Conservation (phyloP, 768 basidiomycete species). For the Psilocybe sp. region DNA sequence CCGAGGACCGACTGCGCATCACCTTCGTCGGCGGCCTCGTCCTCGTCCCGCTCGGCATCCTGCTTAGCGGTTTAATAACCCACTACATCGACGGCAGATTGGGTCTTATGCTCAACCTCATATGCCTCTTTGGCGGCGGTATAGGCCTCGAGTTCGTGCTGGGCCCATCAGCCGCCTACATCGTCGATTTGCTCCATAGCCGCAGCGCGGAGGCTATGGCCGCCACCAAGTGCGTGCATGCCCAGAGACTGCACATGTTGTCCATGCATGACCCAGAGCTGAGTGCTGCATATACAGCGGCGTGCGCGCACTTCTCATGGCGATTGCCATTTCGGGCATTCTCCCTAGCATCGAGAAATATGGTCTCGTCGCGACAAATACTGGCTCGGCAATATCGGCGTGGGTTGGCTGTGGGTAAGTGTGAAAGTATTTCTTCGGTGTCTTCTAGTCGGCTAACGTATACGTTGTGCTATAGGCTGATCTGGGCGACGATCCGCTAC, state of each 20-base stretch:
- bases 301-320: conserved; percentile 42
- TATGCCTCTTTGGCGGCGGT: conserved; percentile 63
- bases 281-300: conserved; percentile 33
- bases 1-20: conserved; percentile 65
- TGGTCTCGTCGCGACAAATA: conserved; percentile 51
- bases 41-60: conserved; percentile 52
- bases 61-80: conserved; percentile 46
- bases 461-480: conserved; percentile 31
- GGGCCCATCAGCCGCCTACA: conserved; percentile 53
- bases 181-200: conserved; percentile 56
- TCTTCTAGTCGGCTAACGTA: background rate
- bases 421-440: conserved; percentile 6
- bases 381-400: conserved; percentile 40
- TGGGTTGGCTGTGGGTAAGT: conserved; percentile 56
- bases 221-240: conserved; percentile 39
- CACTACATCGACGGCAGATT: conserved; percentile 44
- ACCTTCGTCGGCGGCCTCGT: conserved; percentile 42
- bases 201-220: conserved; percentile 64
- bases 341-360: conserved; percentile 52
- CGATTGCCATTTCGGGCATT: conserved; percentile 40
- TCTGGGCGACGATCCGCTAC: conserved; percentile 52
- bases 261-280: background rate
- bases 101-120: conserved; percentile 49
- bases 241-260: background rate
- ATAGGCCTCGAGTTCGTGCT: conserved; percentile 60